Evolutionary conservation across 2,329 filamentous ascomycete genomes (phyloP).

Genomic region (Aspergillus melleus): DNA sequence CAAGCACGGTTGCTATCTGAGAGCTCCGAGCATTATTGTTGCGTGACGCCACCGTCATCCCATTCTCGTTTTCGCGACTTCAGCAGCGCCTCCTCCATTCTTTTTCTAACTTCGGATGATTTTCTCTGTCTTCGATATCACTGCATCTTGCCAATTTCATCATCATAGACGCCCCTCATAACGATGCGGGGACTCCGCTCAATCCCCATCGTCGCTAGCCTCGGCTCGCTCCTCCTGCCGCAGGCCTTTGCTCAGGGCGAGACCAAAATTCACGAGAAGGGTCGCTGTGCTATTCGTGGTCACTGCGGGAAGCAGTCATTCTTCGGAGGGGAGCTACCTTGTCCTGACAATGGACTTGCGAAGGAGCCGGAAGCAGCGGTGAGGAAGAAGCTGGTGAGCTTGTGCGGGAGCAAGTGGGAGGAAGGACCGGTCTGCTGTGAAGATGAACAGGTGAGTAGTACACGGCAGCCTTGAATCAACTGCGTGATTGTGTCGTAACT

Average conservation of each 20-base stretch:
- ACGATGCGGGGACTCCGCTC: conserved; percentile 34
- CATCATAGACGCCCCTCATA: neutral
- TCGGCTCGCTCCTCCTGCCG: conserved; percentile 28
- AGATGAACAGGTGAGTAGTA: conserved; percentile 64
- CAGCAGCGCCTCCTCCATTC: neutral
- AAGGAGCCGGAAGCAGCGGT: conserved; percentile 69
- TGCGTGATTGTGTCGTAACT: neutral
- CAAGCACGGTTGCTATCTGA: neutral
- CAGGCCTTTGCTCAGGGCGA: conserved; percentile 32
- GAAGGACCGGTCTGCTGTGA: conserved; percentile 82
- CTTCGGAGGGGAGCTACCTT: conserved; percentile 87
- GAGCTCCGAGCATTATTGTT: neutral
- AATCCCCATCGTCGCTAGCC: conserved; percentile 25
- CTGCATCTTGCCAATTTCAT: neutral
- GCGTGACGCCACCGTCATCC: neutral
- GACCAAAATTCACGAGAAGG: conserved; percentile 71
- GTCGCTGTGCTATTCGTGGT: conserved; percentile 85
- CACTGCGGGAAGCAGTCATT: conserved; percentile 89
- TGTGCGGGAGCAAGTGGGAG: conserved; percentile 87
- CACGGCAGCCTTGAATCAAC: neutral
- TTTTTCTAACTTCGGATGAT: neutral
- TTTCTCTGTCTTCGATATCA: neutral
- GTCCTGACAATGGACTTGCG: conserved; percentile 84
- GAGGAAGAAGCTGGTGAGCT: conserved; percentile 73
- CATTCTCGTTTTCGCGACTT: neutral